Percentiles rank a stretch among this genome's conserved stretches.
phyloP scores from a whole-genome alignment of 306 rosid species.

The Cucurbita maxima region DNA sequence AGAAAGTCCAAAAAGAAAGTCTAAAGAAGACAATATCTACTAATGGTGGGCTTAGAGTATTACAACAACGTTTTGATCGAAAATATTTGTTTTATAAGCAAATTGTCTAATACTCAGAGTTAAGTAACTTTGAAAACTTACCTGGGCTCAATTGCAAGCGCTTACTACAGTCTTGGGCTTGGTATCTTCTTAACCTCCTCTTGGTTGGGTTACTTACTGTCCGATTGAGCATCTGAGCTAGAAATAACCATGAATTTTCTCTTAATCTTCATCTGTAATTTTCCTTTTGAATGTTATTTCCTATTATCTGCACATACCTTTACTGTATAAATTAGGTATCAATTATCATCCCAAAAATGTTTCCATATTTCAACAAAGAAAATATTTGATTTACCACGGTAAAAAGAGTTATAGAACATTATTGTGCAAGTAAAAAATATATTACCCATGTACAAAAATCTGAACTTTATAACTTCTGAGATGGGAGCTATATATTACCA shows the following conservation, averaged over 20 bases:
- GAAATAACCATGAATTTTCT: background rate
- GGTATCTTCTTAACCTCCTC: background rate
- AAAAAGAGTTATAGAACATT: background rate
- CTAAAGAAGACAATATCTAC: too few relatives aligned
- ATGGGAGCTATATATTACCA: conserved; percentile 56
- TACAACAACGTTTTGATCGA: too few relatives aligned
- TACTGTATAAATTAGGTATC: too few relatives aligned
- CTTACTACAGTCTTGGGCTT: background rate
- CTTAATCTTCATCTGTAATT: background rate
- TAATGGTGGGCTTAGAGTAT: too few relatives aligned
- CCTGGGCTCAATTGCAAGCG: background rate
- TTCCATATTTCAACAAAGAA: background rate
- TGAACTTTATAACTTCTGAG: conserved; percentile 28
- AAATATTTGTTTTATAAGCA: background rate
- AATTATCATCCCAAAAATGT: too few relatives aligned
- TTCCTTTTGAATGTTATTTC: background rate
- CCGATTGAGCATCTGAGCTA: background rate
- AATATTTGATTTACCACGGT: background rate
- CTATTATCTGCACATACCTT: background rate
- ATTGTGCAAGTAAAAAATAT: background rate
- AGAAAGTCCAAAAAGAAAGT: too few relatives aligned
- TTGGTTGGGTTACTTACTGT: background rate
- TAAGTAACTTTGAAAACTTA: background rate
- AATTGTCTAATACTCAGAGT: background rate
- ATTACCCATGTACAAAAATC: conserved; percentile 17